Percentiles rank a stretch among this genome's conserved stretches.
phyloP scores from a whole-genome alignment of 2,329 filamentous ascomycete species.

The Penicillium polonicum region DNA sequence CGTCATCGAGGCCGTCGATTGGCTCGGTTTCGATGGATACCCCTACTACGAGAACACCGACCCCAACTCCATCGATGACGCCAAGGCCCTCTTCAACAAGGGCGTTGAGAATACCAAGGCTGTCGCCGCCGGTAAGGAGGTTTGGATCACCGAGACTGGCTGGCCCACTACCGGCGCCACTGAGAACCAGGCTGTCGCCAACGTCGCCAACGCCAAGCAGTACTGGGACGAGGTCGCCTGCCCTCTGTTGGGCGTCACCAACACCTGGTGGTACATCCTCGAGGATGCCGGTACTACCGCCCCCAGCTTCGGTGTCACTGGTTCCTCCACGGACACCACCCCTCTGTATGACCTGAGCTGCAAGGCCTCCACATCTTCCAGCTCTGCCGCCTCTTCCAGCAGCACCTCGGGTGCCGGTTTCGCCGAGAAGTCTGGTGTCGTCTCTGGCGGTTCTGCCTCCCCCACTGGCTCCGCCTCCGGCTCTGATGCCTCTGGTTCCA shows the following conservation, averaged over 20 bases:
- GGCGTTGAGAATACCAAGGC: conserved; percentile 61
- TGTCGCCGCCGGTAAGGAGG: conserved; percentile 63
- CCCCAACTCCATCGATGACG: conserved; percentile 64
- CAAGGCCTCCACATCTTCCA: conserved; percentile 21
- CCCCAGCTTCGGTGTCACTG: conserved; percentile 43
- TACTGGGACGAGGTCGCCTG: conserved; percentile 82
- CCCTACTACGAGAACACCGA: conserved; percentile 75
- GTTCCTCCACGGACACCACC: conserved; percentile 34
- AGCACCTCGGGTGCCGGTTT: conserved; percentile 16
- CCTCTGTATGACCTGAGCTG: conserved; percentile 43
- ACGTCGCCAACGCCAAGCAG: conserved; percentile 66
- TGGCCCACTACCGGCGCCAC: conserved; percentile 73
- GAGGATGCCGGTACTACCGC: conserved; percentile 38
- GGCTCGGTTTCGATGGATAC: conserved; percentile 80
- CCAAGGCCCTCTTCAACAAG: conserved; percentile 65
- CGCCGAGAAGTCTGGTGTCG: conserved; percentile 18
- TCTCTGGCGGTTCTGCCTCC: conserved; percentile 18
- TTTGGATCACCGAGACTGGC: conserved; percentile 88
- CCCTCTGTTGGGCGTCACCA: conserved; percentile 46
- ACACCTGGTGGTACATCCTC: conserved; percentile 48
- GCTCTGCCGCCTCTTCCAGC: conserved; percentile 22
- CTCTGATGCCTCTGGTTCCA: conserved; percentile 8
- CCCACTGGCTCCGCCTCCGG: conserved; percentile 10
- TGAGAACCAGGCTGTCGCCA: conserved; percentile 63
- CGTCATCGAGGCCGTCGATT: conserved; percentile 71